Percentiles rank a stretch among this genome's conserved stretches.
These are phyloP conservation scores for Trifolium repens DNA, from an alignment of 306 rosid genomes.

Conservation along the genomic window DNA sequence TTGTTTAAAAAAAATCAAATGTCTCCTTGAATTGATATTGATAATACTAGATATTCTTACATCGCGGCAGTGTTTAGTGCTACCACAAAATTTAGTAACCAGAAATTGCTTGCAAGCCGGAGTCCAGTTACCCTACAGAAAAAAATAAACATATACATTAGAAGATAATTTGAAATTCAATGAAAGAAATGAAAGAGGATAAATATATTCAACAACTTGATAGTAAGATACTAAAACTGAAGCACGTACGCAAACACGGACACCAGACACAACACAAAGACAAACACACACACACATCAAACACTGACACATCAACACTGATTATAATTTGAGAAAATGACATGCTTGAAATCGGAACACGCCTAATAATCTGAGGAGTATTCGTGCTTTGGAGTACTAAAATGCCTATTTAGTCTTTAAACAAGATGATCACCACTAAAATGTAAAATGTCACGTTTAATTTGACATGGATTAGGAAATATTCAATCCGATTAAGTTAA, in stretches of 20 bases:
- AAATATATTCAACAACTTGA: background rate
- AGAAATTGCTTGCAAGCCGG: conserved; percentile 25
- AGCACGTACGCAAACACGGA: no score
- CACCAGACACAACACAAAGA: no score
- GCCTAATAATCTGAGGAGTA: no score
- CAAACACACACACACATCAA: no score
- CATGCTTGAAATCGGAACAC: no score
- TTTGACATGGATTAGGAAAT: conserved; percentile 25
- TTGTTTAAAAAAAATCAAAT: conserved; percentile 14
- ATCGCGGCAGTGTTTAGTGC: conserved; percentile 12
- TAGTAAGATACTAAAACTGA: no score
- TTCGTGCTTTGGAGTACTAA: no score
- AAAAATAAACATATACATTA: conserved; percentile 42
- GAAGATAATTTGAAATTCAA: conserved; percentile 38
- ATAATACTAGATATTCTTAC: background rate
- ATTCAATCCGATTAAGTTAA: conserved; percentile 8
- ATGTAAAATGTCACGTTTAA: background rate
- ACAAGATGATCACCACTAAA: conserved; percentile 6
- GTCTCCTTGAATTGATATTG: conserved; percentile 39
- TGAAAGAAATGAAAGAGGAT: no score
- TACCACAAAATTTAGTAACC: conserved; percentile 6
- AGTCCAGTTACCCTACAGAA: conserved; percentile 51
- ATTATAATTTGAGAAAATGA: no score
- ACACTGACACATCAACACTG: no score
- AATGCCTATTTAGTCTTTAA: no score